Base-by-base conservation (phyloP, 139 green algal species). In the Yamagishiella unicocca region DNA sequence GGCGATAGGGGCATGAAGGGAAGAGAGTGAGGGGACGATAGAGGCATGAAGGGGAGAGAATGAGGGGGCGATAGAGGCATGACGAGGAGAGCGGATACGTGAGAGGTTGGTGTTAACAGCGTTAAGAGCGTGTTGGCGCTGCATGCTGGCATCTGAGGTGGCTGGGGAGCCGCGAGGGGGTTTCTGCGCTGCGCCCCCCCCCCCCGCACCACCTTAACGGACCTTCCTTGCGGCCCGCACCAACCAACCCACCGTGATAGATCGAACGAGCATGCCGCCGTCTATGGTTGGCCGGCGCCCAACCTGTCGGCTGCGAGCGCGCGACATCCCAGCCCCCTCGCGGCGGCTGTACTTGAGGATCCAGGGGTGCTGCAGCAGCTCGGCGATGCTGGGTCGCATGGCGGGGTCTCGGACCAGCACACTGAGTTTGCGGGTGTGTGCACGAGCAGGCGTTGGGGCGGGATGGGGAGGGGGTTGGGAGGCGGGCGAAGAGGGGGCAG, bases 311-410 rank as follows among this genome's bases (percentile, higher is more conserved):
- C 62, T 67, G 62, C 80, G 80, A 2, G 43, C n/a, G 24, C 80
- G 80, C n/a, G 19, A 43, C 43, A 66, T 42, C 29, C 80, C 80
- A 2, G n/a, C 64, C 4, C 80, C 64, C 42, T 86, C 80, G 62
- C 80, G 62, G n/a, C 80, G 62, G 50, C 62, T 70, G 66, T 77
- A 80, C 67, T 80, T 87, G 2, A 72, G 22, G 55, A 93, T 67
- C 87, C 87, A 91, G 35, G 87, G 87, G 80, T 93, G 90, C 4
- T 86, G 12, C 83, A 91, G 78, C 62, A 93, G 79, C 78, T 93
- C 83, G 40, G 53, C 76, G 53, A 93, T 89, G 37, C 68, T 76
- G 64, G 87, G 71, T 21, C 90, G 90, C 43, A 55, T 42, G 4
- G 80, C 61, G 29, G 90, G 90, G 53, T 88, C 42, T 6, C 90